Percentiles rank a stretch among this genome's conserved stretches.
These are phyloP conservation scores for Sanghuangporus weigelae DNA, from an alignment of 1,284 basidiomycete species.

Conservation along the genomic window DNA sequence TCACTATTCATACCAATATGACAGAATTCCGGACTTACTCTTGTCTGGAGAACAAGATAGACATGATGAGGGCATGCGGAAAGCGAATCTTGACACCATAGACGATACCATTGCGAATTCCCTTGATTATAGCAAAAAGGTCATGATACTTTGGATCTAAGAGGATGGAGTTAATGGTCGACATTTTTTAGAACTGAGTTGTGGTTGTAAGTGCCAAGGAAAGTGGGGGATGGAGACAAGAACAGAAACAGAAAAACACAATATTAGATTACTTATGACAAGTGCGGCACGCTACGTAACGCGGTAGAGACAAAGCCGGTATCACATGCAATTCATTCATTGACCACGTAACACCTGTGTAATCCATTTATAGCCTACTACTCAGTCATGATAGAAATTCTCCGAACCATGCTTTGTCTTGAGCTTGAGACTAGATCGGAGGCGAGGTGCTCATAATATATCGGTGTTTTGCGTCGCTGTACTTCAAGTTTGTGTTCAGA, in stretches of 20 bases:
- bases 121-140: conserved; percentile 88
- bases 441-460: too few relatives aligned
- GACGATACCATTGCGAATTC: conserved; percentile 91
- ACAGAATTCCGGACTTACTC: conserved; percentile 50
- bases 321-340: conserved; percentile 3
- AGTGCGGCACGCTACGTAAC: not conserved
- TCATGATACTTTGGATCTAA: conserved; percentile 81
- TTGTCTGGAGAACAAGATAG: conserved; percentile 89
- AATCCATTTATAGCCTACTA: not conserved
- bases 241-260: not conserved
- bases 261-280: not conserved
- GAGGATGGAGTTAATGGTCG: conserved; percentile 41
- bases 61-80: conserved; percentile 99
- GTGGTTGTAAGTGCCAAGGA: not conserved
- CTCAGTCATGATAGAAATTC: too few relatives aligned
- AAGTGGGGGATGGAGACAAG: not conserved
- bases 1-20: not conserved
- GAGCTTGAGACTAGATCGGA: too few relatives aligned
- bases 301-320: not conserved
- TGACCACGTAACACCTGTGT: not conserved
- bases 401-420: too few relatives aligned
- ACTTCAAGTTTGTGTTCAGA: too few relatives aligned
- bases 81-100: conserved; percentile 92
- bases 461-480: too few relatives aligned
- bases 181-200: conserved; percentile 18